Evolutionary conservation across 805 yeast genomes (phyloP), one percentile per base, ranked within the genome.

Genomic region (Saturnispora bothae): DNA sequence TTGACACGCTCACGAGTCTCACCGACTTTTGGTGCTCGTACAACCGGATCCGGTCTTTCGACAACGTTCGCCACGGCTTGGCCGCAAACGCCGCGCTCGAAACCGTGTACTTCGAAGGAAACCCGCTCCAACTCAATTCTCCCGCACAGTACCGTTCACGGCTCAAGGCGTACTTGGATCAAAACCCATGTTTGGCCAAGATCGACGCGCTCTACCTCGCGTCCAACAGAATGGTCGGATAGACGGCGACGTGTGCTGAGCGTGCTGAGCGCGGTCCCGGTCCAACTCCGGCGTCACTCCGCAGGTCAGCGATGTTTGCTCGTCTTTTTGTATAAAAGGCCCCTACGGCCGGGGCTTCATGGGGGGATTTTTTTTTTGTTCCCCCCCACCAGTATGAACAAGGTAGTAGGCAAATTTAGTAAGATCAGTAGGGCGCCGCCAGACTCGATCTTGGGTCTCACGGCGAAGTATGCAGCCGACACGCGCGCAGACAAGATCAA

Each of bases 11-110:
- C 41, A 56, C 47, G 1, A 52, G 78, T n/a, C 65, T 92, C 41
- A 86, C 95, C 7, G 99, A 92, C 58, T 64, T 92, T 38, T 92
- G 99, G 98, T 85, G 94, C 19, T 82, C 95, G 0, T 73, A 74
- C 51, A 92, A 89, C 57, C 58, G 71, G 49, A 57, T 92, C 17
- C 69, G 73, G 25, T 65, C 73, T 29, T 88, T 83, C 57, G 75
- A 77, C 25, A 78, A 84, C 36, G 61, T 92, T 33, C 77, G 74
- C 36, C 56, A 68, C 16, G 78, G 84, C 53, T 66, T 92, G 43
- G 74, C 76, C 12, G 62, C 63, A 28, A 62, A 84, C 36, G 71
- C 74, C 2, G 64, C 70, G 5, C 64, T 92, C 38, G 94, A 85
- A 36, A 85, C 95, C 0, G 95, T 92, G 4, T 92, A 92, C 54